Evolutionary conservation across 2,329 filamentous ascomycete genomes (phyloP), one percentile per base, ranked within the genome.

Genomic region (Phialophora expanda): DNA sequence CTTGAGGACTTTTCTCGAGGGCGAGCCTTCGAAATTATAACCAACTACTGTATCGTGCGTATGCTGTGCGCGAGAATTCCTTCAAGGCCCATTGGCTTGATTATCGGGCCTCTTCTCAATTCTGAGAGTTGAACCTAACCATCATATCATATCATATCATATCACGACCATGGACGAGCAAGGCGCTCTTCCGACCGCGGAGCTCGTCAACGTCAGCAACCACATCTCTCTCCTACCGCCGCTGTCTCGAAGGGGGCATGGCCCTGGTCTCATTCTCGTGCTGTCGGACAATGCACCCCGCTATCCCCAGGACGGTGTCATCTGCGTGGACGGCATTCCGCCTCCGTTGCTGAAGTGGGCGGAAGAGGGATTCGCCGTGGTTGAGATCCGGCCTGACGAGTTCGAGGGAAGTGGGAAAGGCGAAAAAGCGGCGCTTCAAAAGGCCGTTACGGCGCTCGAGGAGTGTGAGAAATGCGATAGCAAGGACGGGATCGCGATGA

Each of bases 331-430:
- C 53, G 73, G 81, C 1, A 82, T 84, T 61, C 88, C 88, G 0
- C 80, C 83, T 8, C 85, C 86, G 0, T 72, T 86, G 14, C 74
- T 85, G 66, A 91, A 91, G 76, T 91, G 89, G 89, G 88, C 88
- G 0, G 89, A 91, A 73, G 89, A 91, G 74, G 87, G 89, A 0
- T 90, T 86, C 69, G 79, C 84, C 0, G 87, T 90, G 2, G 86
- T 80, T 0, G 83, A 89, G 73, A 73, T 90, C 0, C 73, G 77
- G 1, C 48, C 65, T 26, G 20, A 17, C 14, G 38, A 7, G 38
- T 6, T 17, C 17, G 38, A 41, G 38, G 38, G 48, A 26, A 53
- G 22, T n/a, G 48, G 20, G 14, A 28, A 24, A 2, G 22, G 26
- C 4, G 48, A 54, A 9, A 26, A 66, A 30, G 67, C 70, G 4